Evolutionary conservation across 805 yeast species (phyloP), one percentile per base, ranked within the genome.

Genomic region (Pichia phayaonensis): DNA sequence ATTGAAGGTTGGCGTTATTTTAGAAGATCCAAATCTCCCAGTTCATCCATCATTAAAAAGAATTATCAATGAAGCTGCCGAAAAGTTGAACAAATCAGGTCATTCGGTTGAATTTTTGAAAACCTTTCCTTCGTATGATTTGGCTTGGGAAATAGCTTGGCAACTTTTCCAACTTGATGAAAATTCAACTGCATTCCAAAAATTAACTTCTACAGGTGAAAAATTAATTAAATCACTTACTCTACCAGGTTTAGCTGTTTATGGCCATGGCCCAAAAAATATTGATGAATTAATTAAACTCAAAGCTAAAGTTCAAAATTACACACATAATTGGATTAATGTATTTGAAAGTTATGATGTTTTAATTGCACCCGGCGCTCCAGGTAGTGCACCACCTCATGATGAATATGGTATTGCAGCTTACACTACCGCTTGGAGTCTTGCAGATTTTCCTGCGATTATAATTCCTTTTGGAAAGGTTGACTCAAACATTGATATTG

Each of bases 361-460:
- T 60, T 72, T 86, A 53, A 65, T 86, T 42, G 75, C 84, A 46
- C 90, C 92, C 52, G 75, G 81, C 6, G 79, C 82, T 64, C 77
- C 76, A 50, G 82, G 83, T 55, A 83, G 81, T 43, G 87, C 92
- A 15, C 86, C 89, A 43, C 74, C 74, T 46, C 79, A 84, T 21
- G 78, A 75, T 45, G 72, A 74, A 26, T 63, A 63, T 39, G 69
- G 68, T 48, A 59, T 61, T 47, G 66, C 64, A 2, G 69, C 70
- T 44, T 86, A 86, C 71, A 84, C 92, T 7, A 70, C 88, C 2
- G 72, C 83, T 54, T 86, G 80, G 78, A 86, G 86, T 67, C 61
- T 84, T 50, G 65, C 84, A 54, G 94, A 86, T 64, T 72, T 79
- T 59, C 90, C 94, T 39, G 77, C 82, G 38, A 76, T 81, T 53